A percentile compares a stretch with the other conserved stretches of the same genome.
phyloP scores from a whole-genome alignment of 352 stramenopile species.

The Peronospora belbahrii region DNA sequence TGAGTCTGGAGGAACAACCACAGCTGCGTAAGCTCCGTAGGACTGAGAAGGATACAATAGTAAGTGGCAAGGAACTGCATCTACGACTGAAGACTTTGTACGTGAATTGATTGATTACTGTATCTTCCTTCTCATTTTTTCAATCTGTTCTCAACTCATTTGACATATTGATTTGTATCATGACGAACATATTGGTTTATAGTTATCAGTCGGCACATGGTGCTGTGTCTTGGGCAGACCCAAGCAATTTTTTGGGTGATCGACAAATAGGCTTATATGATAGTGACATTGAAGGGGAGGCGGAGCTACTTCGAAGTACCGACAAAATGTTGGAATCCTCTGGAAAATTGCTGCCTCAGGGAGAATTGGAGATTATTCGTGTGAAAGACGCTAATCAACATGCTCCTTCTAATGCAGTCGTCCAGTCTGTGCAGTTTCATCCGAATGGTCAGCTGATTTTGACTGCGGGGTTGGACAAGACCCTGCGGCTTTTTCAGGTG shows the following conservation, averaged over 20 bases:
- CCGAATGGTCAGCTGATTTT: conserved; percentile 81
- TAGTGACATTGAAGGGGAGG: conserved; percentile 58
- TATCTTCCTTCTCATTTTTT: too few species aligned
- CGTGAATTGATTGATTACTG: conserved; percentile 4
- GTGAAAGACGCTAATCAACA: conserved; percentile 91
- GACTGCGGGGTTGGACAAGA: conserved; percentile 89
- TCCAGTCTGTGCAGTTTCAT: conserved; percentile 88
- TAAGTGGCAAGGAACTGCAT: conserved; percentile 70
- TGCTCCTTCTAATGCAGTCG: conserved; percentile 68
- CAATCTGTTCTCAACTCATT: background rate
- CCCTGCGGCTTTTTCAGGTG: conserved; percentile 89
- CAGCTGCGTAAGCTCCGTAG: conserved; percentile 82
- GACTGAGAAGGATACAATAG: conserved; percentile 53
- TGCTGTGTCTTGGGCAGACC: conserved; percentile 62
- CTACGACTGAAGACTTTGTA: conserved; percentile 78
- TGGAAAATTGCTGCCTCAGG: conserved; percentile 49
- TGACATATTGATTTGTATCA: background rate
- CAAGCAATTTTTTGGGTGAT: conserved; percentile 55
- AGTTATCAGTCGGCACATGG: conserved; percentile 55
- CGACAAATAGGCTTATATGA: conserved; percentile 23
- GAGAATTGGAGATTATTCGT: conserved; percentile 53
- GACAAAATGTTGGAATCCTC: conserved; percentile 46
- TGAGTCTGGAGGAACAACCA: conserved; percentile 59
- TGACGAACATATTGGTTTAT: background rate
- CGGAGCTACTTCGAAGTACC: conserved; percentile 45